These are phyloP conservation scores for Globisporangium iwayamae DNA, from an alignment of 352 stramenopile genomes.

Conservation along the genomic window DNA sequence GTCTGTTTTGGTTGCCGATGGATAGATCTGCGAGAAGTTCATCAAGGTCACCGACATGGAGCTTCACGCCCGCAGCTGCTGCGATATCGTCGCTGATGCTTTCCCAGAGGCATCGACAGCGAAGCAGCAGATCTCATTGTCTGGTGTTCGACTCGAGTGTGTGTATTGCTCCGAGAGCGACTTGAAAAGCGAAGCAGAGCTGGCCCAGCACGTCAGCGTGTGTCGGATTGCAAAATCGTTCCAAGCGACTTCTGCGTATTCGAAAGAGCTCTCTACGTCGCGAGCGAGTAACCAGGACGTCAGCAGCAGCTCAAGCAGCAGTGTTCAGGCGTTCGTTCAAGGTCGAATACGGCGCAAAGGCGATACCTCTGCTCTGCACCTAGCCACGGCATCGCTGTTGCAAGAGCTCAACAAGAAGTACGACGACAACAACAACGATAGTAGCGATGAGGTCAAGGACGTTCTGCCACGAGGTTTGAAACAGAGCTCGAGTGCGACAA, in stretches of 20 bases:
- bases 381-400: not conserved
- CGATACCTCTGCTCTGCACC: slow-evolving; percentile 18
- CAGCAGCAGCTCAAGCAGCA: not conserved
- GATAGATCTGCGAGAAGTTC: slow-evolving; percentile 43
- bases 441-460: not conserved
- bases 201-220: slow-evolving; percentile 34
- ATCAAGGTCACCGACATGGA: slow-evolving; percentile 40
- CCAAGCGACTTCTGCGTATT: not conserved
- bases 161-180: slow-evolving; percentile 37
- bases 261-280: not conserved
- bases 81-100: not conserved
- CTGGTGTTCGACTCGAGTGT: slow-evolving; percentile 20
- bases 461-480: too few relatives aligned
- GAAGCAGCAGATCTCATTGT: not conserved
- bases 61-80: slow-evolving; percentile 14
- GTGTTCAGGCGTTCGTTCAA: slow-evolving; percentile 20
- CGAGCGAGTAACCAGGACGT: slow-evolving; percentile 3
- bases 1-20: not conserved
- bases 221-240: slow-evolving; percentile 46
- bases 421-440: slow-evolving; percentile 10
- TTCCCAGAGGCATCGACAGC: not conserved
- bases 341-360: slow-evolving; percentile 31
- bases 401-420: too few relatives aligned
- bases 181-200: slow-evolving; percentile 20
- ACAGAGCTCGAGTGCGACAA: too few relatives aligned